These are phyloP conservation scores for Eucalyptus tenuipes DNA, from an alignment of 345 rosid species.

Conservation along the genomic window DNA sequence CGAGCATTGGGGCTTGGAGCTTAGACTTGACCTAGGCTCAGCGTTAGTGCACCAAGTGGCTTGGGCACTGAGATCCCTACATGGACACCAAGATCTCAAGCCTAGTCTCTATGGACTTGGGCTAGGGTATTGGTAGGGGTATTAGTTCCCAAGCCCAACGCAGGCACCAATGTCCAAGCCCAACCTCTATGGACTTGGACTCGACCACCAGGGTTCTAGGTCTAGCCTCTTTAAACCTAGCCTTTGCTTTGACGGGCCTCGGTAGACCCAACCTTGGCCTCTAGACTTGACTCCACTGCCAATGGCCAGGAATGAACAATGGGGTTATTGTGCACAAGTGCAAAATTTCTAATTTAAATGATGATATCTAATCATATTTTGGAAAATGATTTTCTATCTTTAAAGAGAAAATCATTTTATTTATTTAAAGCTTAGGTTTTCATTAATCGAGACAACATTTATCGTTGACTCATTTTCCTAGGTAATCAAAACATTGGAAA, in stretches of 20 bases:
- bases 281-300: background rate
- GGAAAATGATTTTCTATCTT: background rate
- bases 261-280: background rate
- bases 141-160: background rate
- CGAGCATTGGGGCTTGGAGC: fast-evolving
- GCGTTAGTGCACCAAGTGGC: too few relatives aligned
- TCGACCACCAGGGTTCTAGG: background rate
- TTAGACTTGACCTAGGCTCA: background rate
- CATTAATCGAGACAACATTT: too few relatives aligned
- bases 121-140: too few relatives aligned
- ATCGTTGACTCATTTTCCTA: fast-evolving
- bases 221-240: background rate
- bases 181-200: background rate
- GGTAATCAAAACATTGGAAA: background rate
- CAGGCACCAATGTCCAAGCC: too few relatives aligned
- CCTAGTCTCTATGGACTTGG: background rate
- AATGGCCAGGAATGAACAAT: background rate
- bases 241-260: fast-evolving
- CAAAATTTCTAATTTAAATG: background rate
- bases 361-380: too few relatives aligned
- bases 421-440: background rate
- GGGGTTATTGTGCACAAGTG: background rate
- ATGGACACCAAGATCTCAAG: fast-evolving
- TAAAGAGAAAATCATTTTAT: too few relatives aligned
- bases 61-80: background rate